Conservation (phyloP, 2,329 filamentous ascomycete species). For the Eutypa lata region DNA sequence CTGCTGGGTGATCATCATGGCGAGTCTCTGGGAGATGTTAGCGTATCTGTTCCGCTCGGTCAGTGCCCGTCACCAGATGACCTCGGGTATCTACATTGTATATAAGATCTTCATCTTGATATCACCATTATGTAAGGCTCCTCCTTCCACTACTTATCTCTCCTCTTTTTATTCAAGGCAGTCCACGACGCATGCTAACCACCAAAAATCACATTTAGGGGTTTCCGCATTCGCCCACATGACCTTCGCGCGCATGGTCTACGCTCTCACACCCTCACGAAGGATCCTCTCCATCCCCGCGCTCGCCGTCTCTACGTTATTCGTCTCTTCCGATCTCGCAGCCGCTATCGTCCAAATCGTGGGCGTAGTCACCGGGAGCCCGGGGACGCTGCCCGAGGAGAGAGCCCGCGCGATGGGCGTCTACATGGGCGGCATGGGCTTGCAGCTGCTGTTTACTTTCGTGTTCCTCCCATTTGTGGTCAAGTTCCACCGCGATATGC, state of each 20-base stretch:
- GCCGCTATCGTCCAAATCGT: conserved; percentile 33
- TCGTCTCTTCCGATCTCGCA: conserved; percentile 39
- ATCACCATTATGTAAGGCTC: conserved; percentile 24
- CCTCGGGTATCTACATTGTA: conserved; percentile 17
- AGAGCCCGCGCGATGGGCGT: conserved; percentile 34
- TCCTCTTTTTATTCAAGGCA: background rate
- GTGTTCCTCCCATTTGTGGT: conserved; percentile 40
- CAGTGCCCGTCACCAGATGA: conserved; percentile 26
- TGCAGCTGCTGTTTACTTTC: conserved; percentile 49
- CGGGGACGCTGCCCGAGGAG: conserved; percentile 20
- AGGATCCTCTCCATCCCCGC: conserved; percentile 36
- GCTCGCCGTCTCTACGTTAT: conserved; percentile 32
- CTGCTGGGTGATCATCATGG: conserved; percentile 36
- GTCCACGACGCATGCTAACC: background rate
- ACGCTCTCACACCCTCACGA: conserved; percentile 37
- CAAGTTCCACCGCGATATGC: conserved; percentile 33
- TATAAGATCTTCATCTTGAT: conserved; percentile 27
- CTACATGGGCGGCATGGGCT: conserved; percentile 52
- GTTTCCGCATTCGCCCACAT: conserved; percentile 48
- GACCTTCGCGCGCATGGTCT: conserved; percentile 42
- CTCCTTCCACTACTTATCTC: background rate
- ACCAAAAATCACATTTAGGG: conserved; percentile 18
- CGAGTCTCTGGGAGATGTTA: conserved; percentile 27
- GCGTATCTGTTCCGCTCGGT: conserved; percentile 26
- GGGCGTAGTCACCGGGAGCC: conserved; percentile 27